Conservation (phyloP, 495 filamentous ascomycete species). For the Penicillium angulare region DNA sequence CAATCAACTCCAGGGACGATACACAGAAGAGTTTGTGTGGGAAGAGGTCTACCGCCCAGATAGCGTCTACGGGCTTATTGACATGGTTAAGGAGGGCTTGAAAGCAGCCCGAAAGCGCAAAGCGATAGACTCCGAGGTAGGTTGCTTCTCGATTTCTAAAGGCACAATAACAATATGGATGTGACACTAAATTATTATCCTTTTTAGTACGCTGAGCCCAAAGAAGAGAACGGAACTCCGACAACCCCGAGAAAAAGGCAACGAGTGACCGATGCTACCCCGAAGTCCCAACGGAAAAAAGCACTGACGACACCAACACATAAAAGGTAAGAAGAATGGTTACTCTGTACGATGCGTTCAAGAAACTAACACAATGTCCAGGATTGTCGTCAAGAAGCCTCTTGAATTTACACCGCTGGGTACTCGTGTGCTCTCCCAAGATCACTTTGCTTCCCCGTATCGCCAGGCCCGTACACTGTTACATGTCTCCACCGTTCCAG, state of each 20-base stretch:
- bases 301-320: constrained; percentile 67
- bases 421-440: constrained; percentile 78
- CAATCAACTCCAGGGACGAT: constrained; percentile 81
- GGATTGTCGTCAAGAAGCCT: constrained; percentile 81
- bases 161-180: constrained; percentile 5
- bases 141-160: background rate
- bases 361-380: background rate
- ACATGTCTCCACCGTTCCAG: constrained; percentile 90
- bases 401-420: constrained; percentile 94
- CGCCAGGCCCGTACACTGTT: constrained; percentile 84
- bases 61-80: constrained; percentile 61
- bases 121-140: constrained; percentile 48
- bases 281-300: constrained; percentile 54
- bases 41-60: constrained; percentile 73
- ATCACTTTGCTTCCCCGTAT: constrained; percentile 79
- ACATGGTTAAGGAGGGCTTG: constrained; percentile 62
- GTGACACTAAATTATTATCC: too few species aligned
- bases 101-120: constrained; percentile 53
- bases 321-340: constrained; percentile 47
- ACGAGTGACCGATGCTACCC: constrained; percentile 57
- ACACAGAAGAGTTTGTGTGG: constrained; percentile 92
- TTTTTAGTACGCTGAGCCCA: constrained; percentile 36
- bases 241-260: constrained; percentile 60
- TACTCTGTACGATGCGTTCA: background rate
- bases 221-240: constrained; percentile 49